These are phyloP conservation scores for Populus ilicifolia DNA, from an alignment of 345 rosid species.

Conservation along the genomic window DNA sequence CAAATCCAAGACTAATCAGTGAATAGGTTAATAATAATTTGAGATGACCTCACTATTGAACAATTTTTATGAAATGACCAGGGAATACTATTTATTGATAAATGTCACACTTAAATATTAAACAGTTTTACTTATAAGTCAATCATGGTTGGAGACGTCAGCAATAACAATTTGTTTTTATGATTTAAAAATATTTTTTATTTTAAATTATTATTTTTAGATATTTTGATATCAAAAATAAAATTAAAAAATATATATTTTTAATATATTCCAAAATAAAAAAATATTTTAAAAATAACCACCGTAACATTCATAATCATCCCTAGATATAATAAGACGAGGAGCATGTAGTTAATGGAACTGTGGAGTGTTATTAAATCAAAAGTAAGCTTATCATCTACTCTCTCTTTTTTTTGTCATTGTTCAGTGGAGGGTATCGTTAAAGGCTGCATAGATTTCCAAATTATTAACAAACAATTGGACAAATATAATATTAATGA, in stretches of 20 bases:
- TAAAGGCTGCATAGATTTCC: constrained; percentile 23
- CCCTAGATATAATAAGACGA: too few relatives aligned
- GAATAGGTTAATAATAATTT: background rate
- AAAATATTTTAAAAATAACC: too few relatives aligned
- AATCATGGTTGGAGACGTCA: background rate
- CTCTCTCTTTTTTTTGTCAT: background rate
- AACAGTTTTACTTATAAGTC: constrained; percentile 2
- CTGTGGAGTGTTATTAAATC: background rate
- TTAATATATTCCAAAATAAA: too few relatives aligned
- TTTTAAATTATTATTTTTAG: too few relatives aligned
- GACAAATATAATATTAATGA: constrained; percentile 11
- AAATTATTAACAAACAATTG: constrained; percentile 22
- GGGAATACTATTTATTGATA: background rate
- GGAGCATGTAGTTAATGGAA: background rate
- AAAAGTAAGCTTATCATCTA: background rate
- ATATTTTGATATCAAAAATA: too few relatives aligned
- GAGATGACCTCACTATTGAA: background rate
- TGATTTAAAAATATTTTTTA: too few relatives aligned
- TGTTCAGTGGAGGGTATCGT: constrained; percentile 22
- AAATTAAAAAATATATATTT: too few relatives aligned
- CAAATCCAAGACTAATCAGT: background rate
- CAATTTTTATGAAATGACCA: constrained; percentile 2
- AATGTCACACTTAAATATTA: background rate
- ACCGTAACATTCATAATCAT: too few relatives aligned
- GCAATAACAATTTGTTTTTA: background rate